phyloP scores from a whole-genome alignment of 1,284 basidiomycete species.

The Chiua sp. region DNA sequence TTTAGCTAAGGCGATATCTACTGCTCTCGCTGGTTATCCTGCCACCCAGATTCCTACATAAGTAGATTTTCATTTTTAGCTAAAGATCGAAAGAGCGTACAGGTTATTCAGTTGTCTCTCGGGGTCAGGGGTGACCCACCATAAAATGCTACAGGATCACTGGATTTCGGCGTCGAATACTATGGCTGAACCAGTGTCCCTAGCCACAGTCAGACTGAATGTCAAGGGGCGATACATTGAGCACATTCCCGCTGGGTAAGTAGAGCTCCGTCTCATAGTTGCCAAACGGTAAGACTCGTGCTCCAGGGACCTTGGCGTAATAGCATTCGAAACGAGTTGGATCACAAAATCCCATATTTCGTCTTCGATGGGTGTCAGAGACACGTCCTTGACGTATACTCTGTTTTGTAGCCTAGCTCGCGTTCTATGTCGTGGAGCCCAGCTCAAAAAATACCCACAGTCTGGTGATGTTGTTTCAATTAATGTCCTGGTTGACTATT shows the following conservation, averaged over 20 bases:
- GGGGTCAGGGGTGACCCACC: too few relatives aligned
- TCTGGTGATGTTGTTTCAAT: slow-evolving; percentile 79
- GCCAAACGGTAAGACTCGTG: slow-evolving; percentile 88
- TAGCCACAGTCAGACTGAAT: slow-evolving; percentile 33
- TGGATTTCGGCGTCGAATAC: too few relatives aligned
- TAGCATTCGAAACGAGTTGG: slow-evolving; percentile 70
- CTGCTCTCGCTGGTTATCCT: slow-evolving; percentile 40
- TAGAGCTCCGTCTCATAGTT: slow-evolving; percentile 96
- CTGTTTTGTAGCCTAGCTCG: slow-evolving; percentile 77
- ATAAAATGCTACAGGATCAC: too few relatives aligned
- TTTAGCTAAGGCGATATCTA: slow-evolving; percentile 52
- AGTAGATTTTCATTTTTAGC: slow-evolving; percentile 2
- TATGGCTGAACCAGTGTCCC: slow-evolving; percentile 81
- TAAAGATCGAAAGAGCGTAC: not conserved
- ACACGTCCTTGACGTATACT: slow-evolving; percentile 89
- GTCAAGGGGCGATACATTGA: not conserved
- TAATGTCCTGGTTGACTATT: slow-evolving; percentile 81
- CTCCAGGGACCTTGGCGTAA: slow-evolving; percentile 79
- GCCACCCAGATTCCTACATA: slow-evolving; percentile 13
- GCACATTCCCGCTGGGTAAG: slow-evolving; percentile 85
- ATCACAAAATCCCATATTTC: slow-evolving; percentile 84
- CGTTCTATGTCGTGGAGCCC: not conserved
- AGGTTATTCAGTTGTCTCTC: too few relatives aligned
- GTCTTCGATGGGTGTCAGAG: slow-evolving; percentile 86
- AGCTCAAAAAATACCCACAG: slow-evolving; percentile 55